Evolutionary conservation across 208 protist species (phyloP), one percentile per base, ranked within the genome.

Genomic region (Leishmania tropica): DNA sequence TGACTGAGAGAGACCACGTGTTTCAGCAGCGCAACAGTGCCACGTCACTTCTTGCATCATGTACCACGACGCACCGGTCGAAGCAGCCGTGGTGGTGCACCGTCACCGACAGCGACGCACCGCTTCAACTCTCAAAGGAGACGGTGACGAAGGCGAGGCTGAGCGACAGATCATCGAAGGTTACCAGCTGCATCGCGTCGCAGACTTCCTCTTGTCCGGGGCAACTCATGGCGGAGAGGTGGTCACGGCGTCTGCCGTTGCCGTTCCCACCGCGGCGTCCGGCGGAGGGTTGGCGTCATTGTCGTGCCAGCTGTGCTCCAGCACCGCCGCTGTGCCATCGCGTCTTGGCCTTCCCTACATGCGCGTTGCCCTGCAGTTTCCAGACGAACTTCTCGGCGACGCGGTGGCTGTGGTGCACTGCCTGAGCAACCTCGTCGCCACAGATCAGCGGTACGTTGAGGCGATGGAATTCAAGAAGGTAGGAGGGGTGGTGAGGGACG

Each of bases 301-400:
- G 31, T 58, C 47, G 3, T n/a, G n/a, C 48, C 48, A 40, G 53
- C 65, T 31, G 53, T 37, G 75, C 54, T 31, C 35, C 28, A 35
- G 37, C 56, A 48, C 53, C 75, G n/a, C 75, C 40, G 40, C 75
- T 31, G 53, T 31, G 17, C 31, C 79, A 45, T 53, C 53, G 67
- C 28, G 15, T 3, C 47, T 5, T 35, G 53, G 37, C 11, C 4
- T 7, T 3, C 76, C 65, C 6, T 82, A 79, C 78, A 73, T 87
- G 51, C 84, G 87, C 17, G 87, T 97, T 19, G 95, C 96, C 0
- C 85, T 98, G 76, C 96, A 98, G 88, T 96, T 98, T 56, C 95
- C 96, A 1, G 96, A 98, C 83, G 88, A 94, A 5, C 68, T 97
- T 68, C 86, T 98, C 3, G 79, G 79, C 8, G 95, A 98, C 76